Percentiles rank a stretch among this genome's conserved stretches.
phyloP scores from a whole-genome alignment of 768 basidiomycete species.

The Candolleomyces aberdarensis region DNA sequence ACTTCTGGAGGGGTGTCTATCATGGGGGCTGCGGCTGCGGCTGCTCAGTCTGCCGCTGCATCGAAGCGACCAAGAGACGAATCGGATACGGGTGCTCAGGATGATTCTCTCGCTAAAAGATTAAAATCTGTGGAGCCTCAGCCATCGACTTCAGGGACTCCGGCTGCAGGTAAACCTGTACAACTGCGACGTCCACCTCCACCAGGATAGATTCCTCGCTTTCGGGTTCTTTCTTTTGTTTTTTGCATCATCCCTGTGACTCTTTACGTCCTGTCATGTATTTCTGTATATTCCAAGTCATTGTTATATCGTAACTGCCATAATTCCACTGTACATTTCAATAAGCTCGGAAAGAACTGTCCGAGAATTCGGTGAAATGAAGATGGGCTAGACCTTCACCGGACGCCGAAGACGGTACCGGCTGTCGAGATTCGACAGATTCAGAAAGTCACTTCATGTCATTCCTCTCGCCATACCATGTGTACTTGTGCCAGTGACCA shows the following conservation, averaged over 20 bases:
- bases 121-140: slow-evolving; percentile 51
- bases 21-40: slow-evolving; percentile 42
- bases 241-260: background rate
- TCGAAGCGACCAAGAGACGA: slow-evolving; percentile 65
- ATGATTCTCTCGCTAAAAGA: slow-evolving; percentile 65
- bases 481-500: too few relatives aligned
- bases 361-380: background rate
- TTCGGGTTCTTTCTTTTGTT: slow-evolving; percentile 1
- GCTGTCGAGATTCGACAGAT: too few relatives aligned
- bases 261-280: slow-evolving; percentile 2
- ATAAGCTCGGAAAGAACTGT: background rate
- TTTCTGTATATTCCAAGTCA: slow-evolving; percentile 9
- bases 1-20: slow-evolving; percentile 46
- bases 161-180: slow-evolving; percentile 15
- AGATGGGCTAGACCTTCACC: too few relatives aligned
- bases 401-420: too few relatives aligned
- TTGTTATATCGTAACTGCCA: slow-evolving; percentile 5
- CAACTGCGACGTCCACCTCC: slow-evolving; percentile 17
- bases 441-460: too few relatives aligned
- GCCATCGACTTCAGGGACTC: background rate
- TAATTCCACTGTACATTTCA: slow-evolving; percentile 1
- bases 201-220: slow-evolving; percentile 9
- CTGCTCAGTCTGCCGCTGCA: slow-evolving; percentile 24
- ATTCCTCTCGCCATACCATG: too few relatives aligned
- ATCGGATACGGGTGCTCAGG: slow-evolving; percentile 29